Conservation (phyloP, 2,329 filamentous ascomycete species). For the Leptographium flavum region DNA sequence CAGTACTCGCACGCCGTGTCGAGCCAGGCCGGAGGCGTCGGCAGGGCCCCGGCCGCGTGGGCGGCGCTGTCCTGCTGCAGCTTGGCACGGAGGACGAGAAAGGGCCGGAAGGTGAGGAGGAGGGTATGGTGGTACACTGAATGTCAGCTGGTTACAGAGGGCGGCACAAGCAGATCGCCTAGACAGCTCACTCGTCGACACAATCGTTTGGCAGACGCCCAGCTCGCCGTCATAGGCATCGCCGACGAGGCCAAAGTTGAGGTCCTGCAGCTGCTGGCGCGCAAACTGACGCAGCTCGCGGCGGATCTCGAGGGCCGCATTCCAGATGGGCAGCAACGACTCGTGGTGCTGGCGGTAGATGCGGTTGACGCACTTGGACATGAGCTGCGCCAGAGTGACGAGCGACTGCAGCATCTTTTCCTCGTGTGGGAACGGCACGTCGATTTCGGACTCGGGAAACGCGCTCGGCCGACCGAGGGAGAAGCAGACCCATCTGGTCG, state of each 20-base stretch:
- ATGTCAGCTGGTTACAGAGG: no score
- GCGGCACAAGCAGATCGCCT: neutral
- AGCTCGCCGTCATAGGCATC: conserved; percentile 7
- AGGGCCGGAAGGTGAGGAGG: conserved; percentile 9
- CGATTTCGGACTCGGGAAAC: conserved; percentile 9
- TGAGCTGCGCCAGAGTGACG: conserved; percentile 7
- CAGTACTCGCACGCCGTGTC: conserved; percentile 10
- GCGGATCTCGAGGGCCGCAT: conserved; percentile 10
- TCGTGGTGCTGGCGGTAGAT: conserved; percentile 10
- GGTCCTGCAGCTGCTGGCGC: conserved; percentile 5
- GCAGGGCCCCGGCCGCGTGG: neutral
- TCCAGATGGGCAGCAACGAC: conserved; percentile 10
- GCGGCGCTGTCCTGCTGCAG: conserved; percentile 6
- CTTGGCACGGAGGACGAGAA: conserved; percentile 10
- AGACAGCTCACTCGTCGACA: conserved; percentile 7
- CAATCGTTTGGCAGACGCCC: conserved; percentile 10
- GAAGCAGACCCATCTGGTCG: conserved; percentile 9
- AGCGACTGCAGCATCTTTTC: conserved; percentile 8
- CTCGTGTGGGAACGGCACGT: conserved; percentile 9
- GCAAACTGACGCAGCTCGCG: conserved; percentile 9
- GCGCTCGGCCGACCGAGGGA: conserved; percentile 9
- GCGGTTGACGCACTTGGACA: conserved; percentile 8
- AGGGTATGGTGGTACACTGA: conserved; percentile 11
- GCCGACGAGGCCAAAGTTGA: conserved; percentile 6
- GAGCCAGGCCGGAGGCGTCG: conserved; percentile 9